Evolutionary conservation across 768 basidiomycete species (phyloP), one percentile per base, ranked within the genome.

Genomic region (Tulasnella sp.): DNA sequence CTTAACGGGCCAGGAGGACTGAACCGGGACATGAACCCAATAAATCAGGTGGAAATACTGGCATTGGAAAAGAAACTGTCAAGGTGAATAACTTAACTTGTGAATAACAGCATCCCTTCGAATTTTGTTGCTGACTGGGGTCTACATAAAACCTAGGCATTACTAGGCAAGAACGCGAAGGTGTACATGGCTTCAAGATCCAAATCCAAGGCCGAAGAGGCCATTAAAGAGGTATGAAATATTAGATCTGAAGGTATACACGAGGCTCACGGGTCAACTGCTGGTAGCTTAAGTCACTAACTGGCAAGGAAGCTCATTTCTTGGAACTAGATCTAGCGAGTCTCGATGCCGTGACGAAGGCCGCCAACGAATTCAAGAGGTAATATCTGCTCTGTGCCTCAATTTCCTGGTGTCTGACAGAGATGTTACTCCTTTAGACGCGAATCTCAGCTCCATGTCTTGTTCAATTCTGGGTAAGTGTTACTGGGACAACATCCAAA

Each of bases 41-140:
- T 35, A 12, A 10, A 35, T 19, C 19, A 53, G 53, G 56, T 25
- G 56, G 53, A 5, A 57, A 57, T 15, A 10, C 47, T 5, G 56
- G 56, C 10, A 45, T 57, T 28, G 56, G 47, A 4, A 54, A 54
- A 27, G 56, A 54, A 20, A 57, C 53, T 20, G 43, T 48, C 34
- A 48, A 44, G 48, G 53, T 54, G 10, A 3, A 42, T 37, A 32
- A 8, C 5, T 12, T 35, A 35, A 8, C 39, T 42, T 27, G n/a
- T 7, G 16, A 28, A 15, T 3, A 15, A 7, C 19, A 5, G 20
- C 16, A 13, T 19, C 8, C 43, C 12, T 13, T 27, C n/a, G 16
- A 5, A 9, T 13, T 32, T 13, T 47, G 5, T n/a, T 27, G 25
- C n/a, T 45, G 37, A 35, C 16, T 19, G 43, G 16, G 4, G 12